Evolutionary conservation across 441 rosid genomes (phyloP).

Genomic region (Pelargonium hybrid): DNA sequence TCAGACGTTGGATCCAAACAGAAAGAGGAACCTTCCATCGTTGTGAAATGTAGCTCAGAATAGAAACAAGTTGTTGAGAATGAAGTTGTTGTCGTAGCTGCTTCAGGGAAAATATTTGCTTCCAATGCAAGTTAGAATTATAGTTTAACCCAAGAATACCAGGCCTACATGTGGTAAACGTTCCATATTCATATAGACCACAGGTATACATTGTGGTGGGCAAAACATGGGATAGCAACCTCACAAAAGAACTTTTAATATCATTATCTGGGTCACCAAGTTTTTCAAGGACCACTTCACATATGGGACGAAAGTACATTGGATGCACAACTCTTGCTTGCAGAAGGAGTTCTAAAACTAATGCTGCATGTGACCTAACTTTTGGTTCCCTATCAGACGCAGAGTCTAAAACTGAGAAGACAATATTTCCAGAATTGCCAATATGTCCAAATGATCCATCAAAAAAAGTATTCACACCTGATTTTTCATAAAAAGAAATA

Average conservation of each 20-base stretch:
- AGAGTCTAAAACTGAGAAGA: conserved; percentile 60
- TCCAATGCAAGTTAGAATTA: conserved; percentile 65
- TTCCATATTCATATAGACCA: conserved; percentile 46
- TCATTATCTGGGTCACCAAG: conserved; percentile 76
- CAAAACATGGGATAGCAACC: conserved; percentile 63
- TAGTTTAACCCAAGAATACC: conserved; percentile 34
- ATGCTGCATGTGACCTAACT: conserved; percentile 66
- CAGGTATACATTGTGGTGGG: conserved; percentile 51
- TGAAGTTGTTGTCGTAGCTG: conserved; percentile 65
- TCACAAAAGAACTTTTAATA: conserved; percentile 53
- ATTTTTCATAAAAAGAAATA: conserved; percentile 36
- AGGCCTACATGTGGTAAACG: conserved; percentile 35
- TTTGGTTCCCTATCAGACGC: conserved; percentile 80
- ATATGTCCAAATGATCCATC: conserved; percentile 44
- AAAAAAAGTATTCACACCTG: conserved; percentile 27
- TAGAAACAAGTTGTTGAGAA: conserved; percentile 86
- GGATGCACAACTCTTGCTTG: conserved; percentile 63
- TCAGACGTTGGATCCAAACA: conserved; percentile 79
- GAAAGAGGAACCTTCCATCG: conserved; percentile 92
- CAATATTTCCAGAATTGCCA: conserved; percentile 37
- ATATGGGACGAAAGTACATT: conserved; percentile 41
- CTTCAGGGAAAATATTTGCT: conserved; percentile 80
- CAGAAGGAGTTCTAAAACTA: conserved; percentile 69
- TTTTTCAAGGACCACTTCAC: conserved; percentile 64
- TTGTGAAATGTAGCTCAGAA: conserved; percentile 90